Evolutionary conservation across 2,329 filamentous ascomycete species (phyloP).

Genomic region (Talaromyces sp.): DNA sequence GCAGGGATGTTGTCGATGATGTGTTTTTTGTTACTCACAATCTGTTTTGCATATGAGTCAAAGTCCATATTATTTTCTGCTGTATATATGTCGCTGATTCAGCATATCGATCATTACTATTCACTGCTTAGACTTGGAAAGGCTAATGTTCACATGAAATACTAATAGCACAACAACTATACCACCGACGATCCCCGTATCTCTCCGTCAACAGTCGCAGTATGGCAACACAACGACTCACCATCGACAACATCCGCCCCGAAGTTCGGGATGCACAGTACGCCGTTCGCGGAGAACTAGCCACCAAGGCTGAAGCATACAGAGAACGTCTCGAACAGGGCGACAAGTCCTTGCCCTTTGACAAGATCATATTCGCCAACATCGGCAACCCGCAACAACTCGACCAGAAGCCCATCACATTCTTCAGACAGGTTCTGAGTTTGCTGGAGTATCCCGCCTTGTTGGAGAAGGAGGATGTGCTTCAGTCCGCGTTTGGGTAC

Average conservation of each 20-base stretch:
- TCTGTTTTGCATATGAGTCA: neutral
- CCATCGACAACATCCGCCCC: constrained; percentile 85
- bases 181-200: neutral
- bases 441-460: constrained; percentile 85
- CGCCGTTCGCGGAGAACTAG: constrained; percentile 92
- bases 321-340: constrained; percentile 64
- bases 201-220: constrained; percentile 32
- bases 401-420: constrained; percentile 98
- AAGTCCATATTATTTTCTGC: neutral
- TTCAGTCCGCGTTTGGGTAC: constrained; percentile 75
- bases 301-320: constrained; percentile 89
- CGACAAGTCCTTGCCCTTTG: constrained; percentile 68
- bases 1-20: neutral
- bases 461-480: constrained; percentile 76
- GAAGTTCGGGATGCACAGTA: constrained; percentile 86
- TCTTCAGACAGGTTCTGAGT: constrained; percentile 95
- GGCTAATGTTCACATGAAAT: neutral
- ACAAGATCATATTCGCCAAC: constrained; percentile 91
- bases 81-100: neutral
- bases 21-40: neutral
- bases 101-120: neutral
- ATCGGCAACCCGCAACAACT: constrained; percentile 99
- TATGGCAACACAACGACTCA: constrained; percentile 58
- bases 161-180: neutral
- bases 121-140: neutral